Evolutionary conservation across 768 basidiomycete species (phyloP).

Genomic region (Pulveroboletus sp.): DNA sequence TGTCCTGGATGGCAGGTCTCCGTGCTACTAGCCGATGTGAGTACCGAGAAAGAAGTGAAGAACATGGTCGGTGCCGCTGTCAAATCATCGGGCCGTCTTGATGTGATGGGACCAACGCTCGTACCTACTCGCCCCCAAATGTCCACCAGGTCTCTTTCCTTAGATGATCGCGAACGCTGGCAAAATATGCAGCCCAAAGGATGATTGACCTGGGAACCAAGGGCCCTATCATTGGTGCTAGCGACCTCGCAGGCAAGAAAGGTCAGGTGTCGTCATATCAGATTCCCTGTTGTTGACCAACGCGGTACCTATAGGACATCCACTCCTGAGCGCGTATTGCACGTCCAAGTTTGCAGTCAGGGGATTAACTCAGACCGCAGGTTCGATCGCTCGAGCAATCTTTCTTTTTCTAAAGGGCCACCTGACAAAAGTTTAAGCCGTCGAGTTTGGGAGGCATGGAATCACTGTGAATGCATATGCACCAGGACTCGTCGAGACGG

Average conservation of each 20-base stretch:
- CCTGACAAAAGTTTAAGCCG: constrained; percentile 20
- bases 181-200: constrained; percentile 38
- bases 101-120: constrained; percentile 28
- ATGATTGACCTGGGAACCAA: constrained; percentile 42
- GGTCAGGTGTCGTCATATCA: constrained; percentile 6
- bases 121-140: background rate
- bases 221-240: constrained; percentile 39
- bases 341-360: constrained; percentile 41
- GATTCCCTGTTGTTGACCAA: background rate
- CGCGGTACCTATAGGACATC: constrained; percentile 23
- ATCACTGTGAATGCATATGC: constrained; percentile 36
- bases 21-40: constrained; percentile 23
- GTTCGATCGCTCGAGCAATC: constrained; percentile 2
- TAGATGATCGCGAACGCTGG: constrained; percentile 21
- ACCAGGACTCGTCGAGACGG: constrained; percentile 27
- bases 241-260: constrained; percentile 35
- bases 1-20: constrained; percentile 8
- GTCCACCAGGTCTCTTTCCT: background rate
- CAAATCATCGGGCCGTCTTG: constrained; percentile 25
- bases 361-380: constrained; percentile 36
- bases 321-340: constrained; percentile 28
- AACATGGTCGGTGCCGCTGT: constrained; percentile 26
- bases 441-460: constrained; percentile 28
- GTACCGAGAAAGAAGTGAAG: constrained; percentile 28
- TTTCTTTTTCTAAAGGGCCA: too few relatives aligned